Conservation (phyloP, 352 stramenopile genomes). For the Phytophthora sojae region DNA sequence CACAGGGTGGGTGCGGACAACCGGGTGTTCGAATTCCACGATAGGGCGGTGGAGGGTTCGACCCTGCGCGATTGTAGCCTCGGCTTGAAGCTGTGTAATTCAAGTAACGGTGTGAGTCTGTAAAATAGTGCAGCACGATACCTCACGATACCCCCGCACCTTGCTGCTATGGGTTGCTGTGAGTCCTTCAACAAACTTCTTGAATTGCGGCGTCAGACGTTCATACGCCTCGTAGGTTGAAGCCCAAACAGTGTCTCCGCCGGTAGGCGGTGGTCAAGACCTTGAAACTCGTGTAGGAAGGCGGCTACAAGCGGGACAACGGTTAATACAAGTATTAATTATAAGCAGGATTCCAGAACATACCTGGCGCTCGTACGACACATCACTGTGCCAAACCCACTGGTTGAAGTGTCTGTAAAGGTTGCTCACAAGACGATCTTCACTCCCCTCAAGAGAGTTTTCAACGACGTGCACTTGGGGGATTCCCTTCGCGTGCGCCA, state of each 20-base stretch:
- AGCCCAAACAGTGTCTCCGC: slow-evolving; percentile 54
- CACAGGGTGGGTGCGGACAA: slow-evolving; percentile 51
- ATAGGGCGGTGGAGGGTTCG: slow-evolving; percentile 37
- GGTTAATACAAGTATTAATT: background rate
- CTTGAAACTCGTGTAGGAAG: slow-evolving; percentile 34
- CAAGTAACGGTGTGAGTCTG: background rate
- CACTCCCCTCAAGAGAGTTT: slow-evolving; percentile 15
- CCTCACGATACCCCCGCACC: slow-evolving; percentile 3
- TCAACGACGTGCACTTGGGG: slow-evolving; percentile 26
- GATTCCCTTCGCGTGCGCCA: slow-evolving; percentile 21
- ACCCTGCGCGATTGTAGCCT: slow-evolving; percentile 16
- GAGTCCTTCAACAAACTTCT: slow-evolving; percentile 51
- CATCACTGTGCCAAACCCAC: slow-evolving; percentile 47
- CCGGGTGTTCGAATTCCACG: slow-evolving; percentile 48
- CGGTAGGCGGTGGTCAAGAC: slow-evolving; percentile 39
- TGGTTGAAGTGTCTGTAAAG: background rate
- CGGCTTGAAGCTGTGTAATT: slow-evolving; percentile 16
- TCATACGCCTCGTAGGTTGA: slow-evolving; percentile 58
- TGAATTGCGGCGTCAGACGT: slow-evolving; percentile 46
- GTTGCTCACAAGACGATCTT: background rate
- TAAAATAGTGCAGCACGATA: background rate
- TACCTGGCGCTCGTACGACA: slow-evolving; percentile 46
- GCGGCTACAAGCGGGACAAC: slow-evolving; percentile 21
- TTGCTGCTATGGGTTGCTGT: slow-evolving; percentile 61
- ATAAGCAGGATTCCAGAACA: too few species aligned